phyloP scores from a whole-genome alignment of 164 flowering plant genomes.

The Magnolia changhungtana region DNA sequence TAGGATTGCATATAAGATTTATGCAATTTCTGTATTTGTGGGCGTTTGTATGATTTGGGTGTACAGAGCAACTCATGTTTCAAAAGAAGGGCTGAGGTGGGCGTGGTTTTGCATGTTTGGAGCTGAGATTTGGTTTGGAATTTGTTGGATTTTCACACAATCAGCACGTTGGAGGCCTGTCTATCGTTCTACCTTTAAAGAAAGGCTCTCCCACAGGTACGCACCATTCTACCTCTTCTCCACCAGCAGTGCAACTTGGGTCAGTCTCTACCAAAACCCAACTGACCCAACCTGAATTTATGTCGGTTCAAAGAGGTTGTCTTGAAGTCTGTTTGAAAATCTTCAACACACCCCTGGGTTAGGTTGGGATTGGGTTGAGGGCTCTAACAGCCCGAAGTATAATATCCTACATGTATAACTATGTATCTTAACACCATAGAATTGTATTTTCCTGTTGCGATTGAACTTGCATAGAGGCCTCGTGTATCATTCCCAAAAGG shows the following conservation, averaged over 20 bases:
- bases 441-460: too few species aligned
- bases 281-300: too few species aligned
- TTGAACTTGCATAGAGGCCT: too few species aligned
- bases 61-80: constrained; percentile 27
- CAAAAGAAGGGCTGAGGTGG: constrained; percentile 18
- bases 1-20: constrained; percentile 10
- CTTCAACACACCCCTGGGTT: too few species aligned
- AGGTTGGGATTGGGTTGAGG: too few species aligned
- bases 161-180: constrained; percentile 28
- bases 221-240: neutral
- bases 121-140: constrained; percentile 37
- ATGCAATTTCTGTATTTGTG: constrained; percentile 16
- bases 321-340: too few species aligned
- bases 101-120: constrained; percentile 30
- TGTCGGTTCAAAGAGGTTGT: too few species aligned
- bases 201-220: constrained; percentile 39
- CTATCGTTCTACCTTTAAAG: constrained; percentile 29
- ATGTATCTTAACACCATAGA: too few species aligned
- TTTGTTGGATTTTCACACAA: constrained; percentile 31
- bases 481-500: too few species aligned
- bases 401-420: too few species aligned
- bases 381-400: too few species aligned
- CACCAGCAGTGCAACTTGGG: too few species aligned
- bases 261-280: neutral
- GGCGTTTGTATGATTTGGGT: constrained; percentile 24